Conservation (phyloP, 2,329 filamentous ascomycete genomes). For the Colletotrichum higginsianum region DNA sequence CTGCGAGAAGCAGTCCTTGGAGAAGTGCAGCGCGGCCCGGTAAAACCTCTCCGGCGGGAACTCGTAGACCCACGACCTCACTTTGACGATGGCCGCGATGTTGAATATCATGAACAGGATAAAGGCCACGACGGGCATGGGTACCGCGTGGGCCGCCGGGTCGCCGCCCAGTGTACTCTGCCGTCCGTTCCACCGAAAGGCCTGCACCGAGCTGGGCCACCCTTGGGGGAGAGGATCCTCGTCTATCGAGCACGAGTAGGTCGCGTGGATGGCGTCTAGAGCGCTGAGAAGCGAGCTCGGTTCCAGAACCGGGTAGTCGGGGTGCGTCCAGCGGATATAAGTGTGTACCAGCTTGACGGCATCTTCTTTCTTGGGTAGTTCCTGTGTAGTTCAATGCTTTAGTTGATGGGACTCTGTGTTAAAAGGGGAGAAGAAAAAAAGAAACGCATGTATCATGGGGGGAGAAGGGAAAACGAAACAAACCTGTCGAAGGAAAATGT, state of each 20-base stretch:
- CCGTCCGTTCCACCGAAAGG: conserved; percentile 46
- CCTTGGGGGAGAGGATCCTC: conserved; percentile 37
- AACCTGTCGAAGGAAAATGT: conserved; percentile 29
- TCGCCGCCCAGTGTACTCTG: conserved; percentile 18
- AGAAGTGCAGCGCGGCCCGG: conserved; percentile 49
- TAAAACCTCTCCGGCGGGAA: conserved; percentile 53
- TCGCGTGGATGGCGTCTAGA: conserved; percentile 45
- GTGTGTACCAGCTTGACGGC: conserved; percentile 43
- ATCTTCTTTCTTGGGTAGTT: conserved; percentile 45
- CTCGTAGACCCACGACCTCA: conserved; percentile 52
- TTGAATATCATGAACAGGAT: conserved; percentile 55
- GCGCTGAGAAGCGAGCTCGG: conserved; percentile 43
- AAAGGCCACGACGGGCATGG: conserved; percentile 48
- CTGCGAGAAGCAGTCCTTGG: conserved; percentile 51
- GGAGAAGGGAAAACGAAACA: neutral
- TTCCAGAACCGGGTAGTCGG: conserved; percentile 45
- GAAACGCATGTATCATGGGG: too few species aligned
- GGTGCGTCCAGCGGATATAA: conserved; percentile 46
- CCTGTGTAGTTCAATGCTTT: conserved; percentile 22
- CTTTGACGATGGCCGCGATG: conserved; percentile 53
- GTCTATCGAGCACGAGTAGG: conserved; percentile 31
- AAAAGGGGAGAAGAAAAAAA: too few species aligned
- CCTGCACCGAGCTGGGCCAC: conserved; percentile 43
- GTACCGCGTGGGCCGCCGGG: conserved; percentile 14
- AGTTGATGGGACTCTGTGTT: too few species aligned